Evolutionary conservation across 768 basidiomycete species (phyloP).

Genomic region (Hortiboletus flavorubellus): DNA sequence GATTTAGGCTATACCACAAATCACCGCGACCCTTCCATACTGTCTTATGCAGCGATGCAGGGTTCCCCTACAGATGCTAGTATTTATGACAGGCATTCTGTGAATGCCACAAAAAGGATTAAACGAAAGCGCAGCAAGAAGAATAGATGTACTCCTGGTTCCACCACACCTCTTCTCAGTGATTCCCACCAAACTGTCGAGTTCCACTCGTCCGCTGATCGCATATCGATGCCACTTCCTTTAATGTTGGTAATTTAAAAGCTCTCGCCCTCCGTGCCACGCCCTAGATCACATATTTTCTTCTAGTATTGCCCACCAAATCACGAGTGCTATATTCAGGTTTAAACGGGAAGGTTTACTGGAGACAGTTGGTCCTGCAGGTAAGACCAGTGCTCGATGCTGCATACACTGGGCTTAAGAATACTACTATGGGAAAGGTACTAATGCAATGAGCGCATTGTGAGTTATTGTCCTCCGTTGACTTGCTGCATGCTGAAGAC

Average conservation of each 20-base stretch:
- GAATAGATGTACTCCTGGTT: conserved; percentile 34
- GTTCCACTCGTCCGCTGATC: conserved; percentile 54
- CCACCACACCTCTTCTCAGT: conserved; percentile 62
- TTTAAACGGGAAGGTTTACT: conserved; percentile 80
- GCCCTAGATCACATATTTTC: neutral
- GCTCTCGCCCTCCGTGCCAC: neutral
- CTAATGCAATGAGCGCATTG: conserved; percentile 75
- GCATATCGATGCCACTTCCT: conserved; percentile 74
- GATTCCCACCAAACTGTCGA: conserved; percentile 55
- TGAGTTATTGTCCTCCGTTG: conserved; percentile 27
- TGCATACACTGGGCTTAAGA: neutral
- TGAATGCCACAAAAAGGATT: conserved; percentile 65
- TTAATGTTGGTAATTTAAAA: conserved; percentile 52
- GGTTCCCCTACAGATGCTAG: conserved; percentile 31
- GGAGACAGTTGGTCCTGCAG: conserved; percentile 88
- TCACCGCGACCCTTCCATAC: conserved; percentile 26
- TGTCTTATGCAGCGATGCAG: conserved; percentile 43
- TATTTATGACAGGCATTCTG: conserved; percentile 15
- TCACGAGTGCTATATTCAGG: conserved; percentile 62
- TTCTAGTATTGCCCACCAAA: conserved; percentile 75
- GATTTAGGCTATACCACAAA: conserved; percentile 40
- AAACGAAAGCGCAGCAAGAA: conserved; percentile 70
- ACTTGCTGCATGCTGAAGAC: conserved; percentile 5
- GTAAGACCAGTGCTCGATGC: conserved; percentile 34
- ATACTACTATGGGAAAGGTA: conserved; percentile 41